Evolutionary conservation across 2,329 filamentous ascomycete genomes (phyloP).

Genomic region (Pseudocercospora eumusae): DNA sequence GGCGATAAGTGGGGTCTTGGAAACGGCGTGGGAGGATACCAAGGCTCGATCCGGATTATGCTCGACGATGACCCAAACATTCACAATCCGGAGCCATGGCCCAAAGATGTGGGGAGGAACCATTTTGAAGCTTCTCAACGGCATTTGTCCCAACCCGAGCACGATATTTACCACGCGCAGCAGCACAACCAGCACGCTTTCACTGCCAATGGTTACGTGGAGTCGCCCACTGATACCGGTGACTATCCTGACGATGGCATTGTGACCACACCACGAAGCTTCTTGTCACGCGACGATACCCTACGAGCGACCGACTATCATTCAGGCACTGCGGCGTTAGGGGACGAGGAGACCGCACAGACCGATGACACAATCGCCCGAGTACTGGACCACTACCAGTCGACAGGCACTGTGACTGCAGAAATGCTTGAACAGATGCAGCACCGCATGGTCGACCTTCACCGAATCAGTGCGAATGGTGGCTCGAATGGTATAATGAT

Average conservation of each 20-base stretch:
- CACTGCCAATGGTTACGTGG: slow-evolving; percentile 29
- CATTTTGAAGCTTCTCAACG: slow-evolving; percentile 22
- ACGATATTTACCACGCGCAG: slow-evolving; percentile 24
- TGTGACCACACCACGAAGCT: slow-evolving; percentile 35
- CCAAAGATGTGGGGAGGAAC: slow-evolving; percentile 23
- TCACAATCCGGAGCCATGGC: slow-evolving; percentile 28
- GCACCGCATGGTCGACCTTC: slow-evolving; percentile 37
- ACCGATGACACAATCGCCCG: slow-evolving; percentile 29
- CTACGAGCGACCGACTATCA: slow-evolving; percentile 26
- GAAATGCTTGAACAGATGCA: slow-evolving; percentile 40
- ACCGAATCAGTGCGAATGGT: slow-evolving; percentile 38
- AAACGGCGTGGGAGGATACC: slow-evolving; percentile 28
- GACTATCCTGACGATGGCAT: slow-evolving; percentile 24
- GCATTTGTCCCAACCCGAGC: slow-evolving; percentile 12
- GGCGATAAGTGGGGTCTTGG: slow-evolving; percentile 34
- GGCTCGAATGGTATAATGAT: slow-evolving; percentile 41
- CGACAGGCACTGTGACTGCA: slow-evolving; percentile 36
- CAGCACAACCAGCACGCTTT: slow-evolving; percentile 31
- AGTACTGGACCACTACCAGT: slow-evolving; percentile 37
- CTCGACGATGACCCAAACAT: slow-evolving; percentile 35
- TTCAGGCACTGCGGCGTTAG: slow-evolving; percentile 14
- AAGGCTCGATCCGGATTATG: slow-evolving; percentile 42
- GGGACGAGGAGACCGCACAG: slow-evolving; percentile 13
- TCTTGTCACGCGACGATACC: slow-evolving; percentile 29
- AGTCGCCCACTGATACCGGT: slow-evolving; percentile 29